phyloP scores from a whole-genome alignment of 495 filamentous ascomycete genomes.

The Letharia lupina region DNA sequence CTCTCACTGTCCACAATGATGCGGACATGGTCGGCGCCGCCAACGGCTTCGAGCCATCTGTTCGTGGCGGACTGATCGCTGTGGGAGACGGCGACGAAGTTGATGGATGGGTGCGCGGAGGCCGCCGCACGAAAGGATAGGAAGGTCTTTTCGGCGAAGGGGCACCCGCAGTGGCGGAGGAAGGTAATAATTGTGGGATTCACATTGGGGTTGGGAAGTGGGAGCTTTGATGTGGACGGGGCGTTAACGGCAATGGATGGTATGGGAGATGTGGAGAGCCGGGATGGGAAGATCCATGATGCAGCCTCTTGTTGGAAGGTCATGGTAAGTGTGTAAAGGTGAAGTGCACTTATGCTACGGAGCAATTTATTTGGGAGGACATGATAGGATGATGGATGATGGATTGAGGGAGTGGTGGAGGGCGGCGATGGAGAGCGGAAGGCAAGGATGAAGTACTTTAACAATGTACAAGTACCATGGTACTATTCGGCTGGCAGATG shows the following conservation, averaged over 20 bases:
- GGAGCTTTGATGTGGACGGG: constrained; percentile 37
- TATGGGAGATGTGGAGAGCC: constrained; percentile 12
- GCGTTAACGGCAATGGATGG: constrained; percentile 38
- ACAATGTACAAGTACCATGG: too few relatives aligned
- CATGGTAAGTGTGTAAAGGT: not conserved
- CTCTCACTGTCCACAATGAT: constrained; percentile 47
- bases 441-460: not conserved
- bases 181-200: constrained; percentile 49
- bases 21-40: constrained; percentile 43
- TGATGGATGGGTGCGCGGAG: constrained; percentile 36
- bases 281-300: constrained; percentile 18
- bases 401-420: not conserved
- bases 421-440: not conserved
- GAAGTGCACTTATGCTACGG: not conserved
- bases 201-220: constrained; percentile 33
- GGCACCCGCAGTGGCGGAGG: constrained; percentile 54
- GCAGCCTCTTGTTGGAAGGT: constrained; percentile 24
- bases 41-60: constrained; percentile 44
- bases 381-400: not conserved
- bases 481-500: not conserved
- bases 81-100: constrained; percentile 53
- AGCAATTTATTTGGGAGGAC: not conserved
- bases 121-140: constrained; percentile 39
- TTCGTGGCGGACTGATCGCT: constrained; percentile 42
- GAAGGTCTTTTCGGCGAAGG: constrained; percentile 57